Evolutionary conservation across 2,329 filamentous ascomycete genomes (phyloP).

Genomic region (Cladobotryum protrusum): DNA sequence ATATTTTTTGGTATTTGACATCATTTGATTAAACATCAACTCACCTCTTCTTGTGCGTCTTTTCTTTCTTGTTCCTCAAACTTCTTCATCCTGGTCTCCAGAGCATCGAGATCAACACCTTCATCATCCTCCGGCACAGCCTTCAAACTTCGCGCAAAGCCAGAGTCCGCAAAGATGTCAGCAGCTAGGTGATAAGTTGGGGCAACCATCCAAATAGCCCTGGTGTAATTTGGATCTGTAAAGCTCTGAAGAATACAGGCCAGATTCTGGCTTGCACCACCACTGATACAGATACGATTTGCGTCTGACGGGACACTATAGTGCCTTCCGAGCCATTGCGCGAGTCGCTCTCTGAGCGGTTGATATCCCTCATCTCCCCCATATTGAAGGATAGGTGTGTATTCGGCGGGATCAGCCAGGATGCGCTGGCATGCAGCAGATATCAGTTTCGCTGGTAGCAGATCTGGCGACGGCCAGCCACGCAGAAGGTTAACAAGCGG

Average conservation of each 20-base stretch:
- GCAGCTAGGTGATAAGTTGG: slow-evolving; percentile 83
- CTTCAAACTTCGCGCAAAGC: slow-evolving; percentile 60
- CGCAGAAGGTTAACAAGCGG: slow-evolving; percentile 57
- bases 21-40: neutral
- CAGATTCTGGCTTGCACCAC: slow-evolving; percentile 78
- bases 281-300: slow-evolving; percentile 70
- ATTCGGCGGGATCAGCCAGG: slow-evolving; percentile 53
- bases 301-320: slow-evolving; percentile 44
- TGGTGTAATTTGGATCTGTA: slow-evolving; percentile 70
- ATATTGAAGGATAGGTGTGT: slow-evolving; percentile 64
- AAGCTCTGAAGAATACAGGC: slow-evolving; percentile 73
- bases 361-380: slow-evolving; percentile 70
- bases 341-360: slow-evolving; percentile 62
- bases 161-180: slow-evolving; percentile 76
- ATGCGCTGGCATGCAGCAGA: slow-evolving; percentile 53
- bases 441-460: slow-evolving; percentile 62
- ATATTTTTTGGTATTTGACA: neutral
- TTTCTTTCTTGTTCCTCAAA: slow-evolving; percentile 23
- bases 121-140: slow-evolving; percentile 72
- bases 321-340: slow-evolving; percentile 61
- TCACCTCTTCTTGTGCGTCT: slow-evolving; percentile 10
- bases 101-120: slow-evolving; percentile 62
- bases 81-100: slow-evolving; percentile 24
- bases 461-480: slow-evolving; percentile 58
- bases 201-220: slow-evolving; percentile 71